Conservation (phyloP, 73 alveolate species). For the Tetrahymena elliotti region DNA sequence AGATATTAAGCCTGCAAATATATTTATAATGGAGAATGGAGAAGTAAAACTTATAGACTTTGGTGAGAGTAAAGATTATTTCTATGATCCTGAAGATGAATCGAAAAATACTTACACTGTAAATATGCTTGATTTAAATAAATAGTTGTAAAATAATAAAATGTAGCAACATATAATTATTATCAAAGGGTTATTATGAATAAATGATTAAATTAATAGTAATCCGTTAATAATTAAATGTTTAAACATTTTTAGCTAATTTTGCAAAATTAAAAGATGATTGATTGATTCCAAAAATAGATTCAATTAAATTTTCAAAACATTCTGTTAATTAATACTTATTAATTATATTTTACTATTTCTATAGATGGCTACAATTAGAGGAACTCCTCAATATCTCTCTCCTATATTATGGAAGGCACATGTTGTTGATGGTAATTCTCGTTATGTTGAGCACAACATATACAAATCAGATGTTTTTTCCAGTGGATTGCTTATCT, state of each 20-base stretch:
- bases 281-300: too few species aligned
- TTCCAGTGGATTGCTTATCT: constrained; percentile 85
- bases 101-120: constrained; percentile 61
- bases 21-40: constrained; percentile 71
- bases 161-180: neutral
- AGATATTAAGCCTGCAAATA: constrained; percentile 91
- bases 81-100: constrained; percentile 87
- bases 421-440: constrained; percentile 87
- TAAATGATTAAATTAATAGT: neutral
- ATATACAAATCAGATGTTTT: constrained; percentile 93
- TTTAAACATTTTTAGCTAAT: neutral
- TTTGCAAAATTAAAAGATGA: neutral
- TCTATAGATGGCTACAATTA: constrained; percentile 77
- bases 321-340: too few species aligned
- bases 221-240: neutral
- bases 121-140: neutral
- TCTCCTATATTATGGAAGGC: constrained; percentile 94
- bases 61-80: constrained; percentile 92
- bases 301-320: too few species aligned
- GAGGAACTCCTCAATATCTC: constrained; percentile 95
- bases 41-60: constrained; percentile 91
- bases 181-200: too few species aligned
- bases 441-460: constrained; percentile 89
- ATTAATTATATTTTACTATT: neutral
- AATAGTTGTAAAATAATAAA: neutral